Percentiles rank a stretch among this genome's conserved stretches.
Conservation (phyloP, 2,329 filamentous ascomycete species). For the Hypoxylon sp. region DNA sequence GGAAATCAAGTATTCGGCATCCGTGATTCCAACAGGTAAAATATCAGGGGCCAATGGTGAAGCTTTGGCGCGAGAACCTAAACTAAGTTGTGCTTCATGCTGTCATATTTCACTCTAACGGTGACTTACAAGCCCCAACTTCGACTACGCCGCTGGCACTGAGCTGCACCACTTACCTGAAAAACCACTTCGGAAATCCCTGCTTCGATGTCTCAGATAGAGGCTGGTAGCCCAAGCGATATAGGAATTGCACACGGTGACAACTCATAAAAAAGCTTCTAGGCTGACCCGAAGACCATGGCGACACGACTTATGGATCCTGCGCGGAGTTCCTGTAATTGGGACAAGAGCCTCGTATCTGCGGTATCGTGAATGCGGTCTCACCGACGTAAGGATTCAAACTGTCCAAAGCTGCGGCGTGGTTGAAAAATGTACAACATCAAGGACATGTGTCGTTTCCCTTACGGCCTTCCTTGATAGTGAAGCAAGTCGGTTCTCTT, state of each 20-base stretch:
- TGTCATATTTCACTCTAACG: background rate
- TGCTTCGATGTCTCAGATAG: slow-evolving; percentile 8
- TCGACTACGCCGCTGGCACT: background rate
- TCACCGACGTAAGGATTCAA: slow-evolving; percentile 25
- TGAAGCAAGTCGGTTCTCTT: slow-evolving; percentile 8
- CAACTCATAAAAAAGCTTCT: slow-evolving; percentile 12
- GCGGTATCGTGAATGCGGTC: slow-evolving; percentile 16
- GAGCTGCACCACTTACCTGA: slow-evolving; percentile 3
- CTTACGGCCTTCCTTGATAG: slow-evolving; percentile 19
- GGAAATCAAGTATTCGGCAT: background rate
- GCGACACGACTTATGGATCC: slow-evolving; percentile 24
- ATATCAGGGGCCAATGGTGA: background rate
- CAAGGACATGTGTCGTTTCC: slow-evolving; percentile 36
- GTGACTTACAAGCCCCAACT: slow-evolving; percentile 12
- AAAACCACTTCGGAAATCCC: background rate
- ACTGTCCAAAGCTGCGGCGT: slow-evolving; percentile 26
- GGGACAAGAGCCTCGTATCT: slow-evolving; percentile 9
- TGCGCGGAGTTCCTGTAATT: slow-evolving; percentile 11
- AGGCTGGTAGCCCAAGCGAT: slow-evolving; percentile 5
- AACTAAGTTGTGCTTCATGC: slow-evolving; percentile 4
- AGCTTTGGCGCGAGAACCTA: background rate
- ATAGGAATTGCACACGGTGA: slow-evolving; percentile 19
- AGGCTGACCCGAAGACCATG: slow-evolving; percentile 24
- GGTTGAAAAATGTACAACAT: slow-evolving; percentile 33
- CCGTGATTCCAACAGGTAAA: background rate